Base-by-base conservation (phyloP, 2,329 filamentous ascomycete genomes). In the Verticillium nonalfalfae region DNA sequence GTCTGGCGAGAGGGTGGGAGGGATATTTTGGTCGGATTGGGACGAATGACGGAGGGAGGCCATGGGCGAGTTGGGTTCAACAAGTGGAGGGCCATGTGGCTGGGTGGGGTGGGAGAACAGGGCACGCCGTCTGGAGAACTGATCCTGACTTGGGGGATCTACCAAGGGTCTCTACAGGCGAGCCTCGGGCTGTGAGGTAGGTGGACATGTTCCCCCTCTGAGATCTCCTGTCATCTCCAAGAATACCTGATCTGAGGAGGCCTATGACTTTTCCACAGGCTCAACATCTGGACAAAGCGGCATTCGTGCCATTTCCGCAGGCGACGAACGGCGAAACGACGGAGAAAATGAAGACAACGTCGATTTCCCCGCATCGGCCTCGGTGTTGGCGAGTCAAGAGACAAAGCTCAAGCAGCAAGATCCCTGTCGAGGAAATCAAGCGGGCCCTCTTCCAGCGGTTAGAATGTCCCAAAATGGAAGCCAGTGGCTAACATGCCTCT, bases 21-120 rank as follows among this genome's bases (percentile, higher is more conserved):
- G 58, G 63, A 56, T 65, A 62, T 50, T 58, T 52, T 63, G 57
- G 63, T 63, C 63, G 56, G 58, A 65, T 63, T 58, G 62, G 63
- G 63, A 65, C 62, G 59, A 56, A 60, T 13, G 60, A 63, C 2
- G 38, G 15, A 40, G 15, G 35, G 21, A 60, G 38, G 31, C 38
- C 62, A 18, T 57, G 56, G 40, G 60, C 55, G 56, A 59, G 59
- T 59, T 57, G 59, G 58, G 63, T 58, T 4, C 59, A 60, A 26
- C 14, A 39, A 34, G 56, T 36, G 36, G 56, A 40, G 45, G 45
- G 9, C 35, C 18, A 31, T 52, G 45, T 52, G 45, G 10, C 45
- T 59, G 60, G 57, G 31, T 33, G 56, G 33, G 60, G 11, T n/a
- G 21, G 21, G 21, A 15, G 45, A 21, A 33, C 39, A n/a, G 3